These are phyloP conservation scores for Pachysandra terminalis DNA, from an alignment of 164 flowering plant genomes.

Conservation along the genomic window DNA sequence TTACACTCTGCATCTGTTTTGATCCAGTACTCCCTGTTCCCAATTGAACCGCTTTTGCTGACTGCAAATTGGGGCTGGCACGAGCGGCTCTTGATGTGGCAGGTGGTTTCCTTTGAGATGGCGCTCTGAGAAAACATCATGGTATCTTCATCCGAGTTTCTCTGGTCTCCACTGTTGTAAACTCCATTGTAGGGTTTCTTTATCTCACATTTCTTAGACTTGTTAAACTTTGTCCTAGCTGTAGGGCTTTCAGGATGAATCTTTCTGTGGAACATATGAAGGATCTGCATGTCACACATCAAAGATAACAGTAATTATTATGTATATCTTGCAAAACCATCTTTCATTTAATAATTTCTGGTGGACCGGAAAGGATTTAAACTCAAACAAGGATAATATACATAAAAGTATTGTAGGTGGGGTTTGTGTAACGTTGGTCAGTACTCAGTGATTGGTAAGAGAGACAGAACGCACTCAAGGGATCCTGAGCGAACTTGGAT, in stretches of 20 bases:
- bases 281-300: slow-evolving; percentile 47
- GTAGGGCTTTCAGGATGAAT: slow-evolving; percentile 75
- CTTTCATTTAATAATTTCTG: neutral
- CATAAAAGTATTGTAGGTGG: no score
- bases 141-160: slow-evolving; percentile 35
- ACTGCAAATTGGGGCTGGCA: slow-evolving; percentile 38
- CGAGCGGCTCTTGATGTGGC: slow-evolving; percentile 37
- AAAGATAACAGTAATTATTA: neutral
- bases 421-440: no score
- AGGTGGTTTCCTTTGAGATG: slow-evolving; percentile 28
- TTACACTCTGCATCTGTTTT: slow-evolving; percentile 94
- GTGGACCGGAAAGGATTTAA: no score
- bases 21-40: slow-evolving; percentile 77
- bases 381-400: no score
- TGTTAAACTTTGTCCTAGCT: slow-evolving; percentile 27
- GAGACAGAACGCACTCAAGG: no score
- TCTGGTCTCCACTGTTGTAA: slow-evolving; percentile 26
- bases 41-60: slow-evolving; percentile 46
- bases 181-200: slow-evolving; percentile 28
- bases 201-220: slow-evolving; percentile 26
- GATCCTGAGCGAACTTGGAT: no score
- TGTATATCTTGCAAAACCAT: neutral
- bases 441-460: no score
- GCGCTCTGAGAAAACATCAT: slow-evolving; percentile 32
- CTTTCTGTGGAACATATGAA: slow-evolving; percentile 78